phyloP scores from a whole-genome alignment of 805 yeast genomes.

The Suhomyces sp. region DNA sequence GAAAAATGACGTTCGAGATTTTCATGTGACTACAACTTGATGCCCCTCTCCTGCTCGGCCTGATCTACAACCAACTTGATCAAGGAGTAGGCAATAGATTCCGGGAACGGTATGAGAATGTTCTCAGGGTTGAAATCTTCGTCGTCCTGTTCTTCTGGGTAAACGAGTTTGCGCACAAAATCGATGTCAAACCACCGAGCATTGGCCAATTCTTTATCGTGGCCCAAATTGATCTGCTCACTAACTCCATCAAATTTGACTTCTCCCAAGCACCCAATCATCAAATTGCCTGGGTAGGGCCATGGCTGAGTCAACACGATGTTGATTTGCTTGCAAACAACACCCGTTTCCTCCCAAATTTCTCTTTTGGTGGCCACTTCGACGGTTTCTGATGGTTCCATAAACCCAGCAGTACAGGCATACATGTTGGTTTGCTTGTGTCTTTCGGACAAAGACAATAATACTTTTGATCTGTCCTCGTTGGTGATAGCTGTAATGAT shows the following conservation, averaged over 20 bases:
- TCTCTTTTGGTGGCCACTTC: constrained; percentile 87
- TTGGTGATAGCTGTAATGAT: constrained; percentile 78
- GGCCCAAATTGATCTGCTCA: constrained; percentile 65
- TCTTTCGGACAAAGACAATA: constrained; percentile 70
- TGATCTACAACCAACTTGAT: constrained; percentile 41
- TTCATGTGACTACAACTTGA: constrained; percentile 1
- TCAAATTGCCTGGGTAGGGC: constrained; percentile 93
- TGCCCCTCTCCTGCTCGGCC: constrained; percentile 5
- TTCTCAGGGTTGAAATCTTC: constrained; percentile 32
- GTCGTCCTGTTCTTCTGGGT: constrained; percentile 14
- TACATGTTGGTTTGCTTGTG: constrained; percentile 57
- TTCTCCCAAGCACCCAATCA: constrained; percentile 86
- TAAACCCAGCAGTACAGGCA: constrained; percentile 89
- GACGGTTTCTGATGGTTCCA: constrained; percentile 92
- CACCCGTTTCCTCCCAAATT: constrained; percentile 95
- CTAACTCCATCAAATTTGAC: constrained; percentile 69
- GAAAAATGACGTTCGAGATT: background rate
- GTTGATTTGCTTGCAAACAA: constrained; percentile 53
- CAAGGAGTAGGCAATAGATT: constrained; percentile 44
- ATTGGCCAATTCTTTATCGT: constrained; percentile 82
- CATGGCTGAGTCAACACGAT: constrained; percentile 86
- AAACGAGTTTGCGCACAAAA: constrained; percentile 45
- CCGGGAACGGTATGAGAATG: constrained; percentile 41
- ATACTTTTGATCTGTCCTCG: constrained; percentile 53
- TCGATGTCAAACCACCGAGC: constrained; percentile 78